Evolutionary conservation across 805 yeast genomes (phyloP).

Genomic region (Tetrapisispora arboricola): DNA sequence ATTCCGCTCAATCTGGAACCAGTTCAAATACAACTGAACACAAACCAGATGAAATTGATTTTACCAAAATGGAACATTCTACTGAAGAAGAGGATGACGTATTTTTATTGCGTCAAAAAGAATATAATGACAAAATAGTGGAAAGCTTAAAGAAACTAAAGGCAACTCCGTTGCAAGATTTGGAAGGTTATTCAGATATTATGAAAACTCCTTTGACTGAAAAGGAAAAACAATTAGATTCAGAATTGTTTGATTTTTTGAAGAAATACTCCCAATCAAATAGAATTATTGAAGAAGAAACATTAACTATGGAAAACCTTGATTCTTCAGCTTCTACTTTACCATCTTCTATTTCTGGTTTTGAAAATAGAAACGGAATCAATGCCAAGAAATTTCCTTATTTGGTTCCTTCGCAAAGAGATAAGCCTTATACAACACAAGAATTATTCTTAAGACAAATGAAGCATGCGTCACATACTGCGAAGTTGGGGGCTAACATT

Average conservation of each 20-base stretch:
- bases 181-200: constrained; percentile 5
- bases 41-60: neutral
- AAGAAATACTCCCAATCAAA: constrained; percentile 19
- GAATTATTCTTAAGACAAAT: constrained; percentile 69
- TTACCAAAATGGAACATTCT: neutral
- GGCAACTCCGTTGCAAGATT: constrained; percentile 13
- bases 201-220: constrained; percentile 11
- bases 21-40: neutral
- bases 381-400: constrained; percentile 37
- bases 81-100: constrained; percentile 14
- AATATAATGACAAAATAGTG: constrained; percentile 19
- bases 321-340: neutral
- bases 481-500: constrained; percentile 54
- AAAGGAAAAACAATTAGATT: constrained; percentile 25
- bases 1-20: neutral
- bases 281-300: constrained; percentile 11
- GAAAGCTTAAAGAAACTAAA: constrained; percentile 11
- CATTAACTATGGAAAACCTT: constrained; percentile 1
- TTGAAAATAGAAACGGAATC: neutral
- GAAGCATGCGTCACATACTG: constrained; percentile 45
- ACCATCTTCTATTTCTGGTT: neutral
- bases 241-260: constrained; percentile 21
- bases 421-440: constrained; percentile 62
- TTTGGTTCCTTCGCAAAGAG: constrained; percentile 48
- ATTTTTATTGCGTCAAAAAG: constrained; percentile 18